Evolutionary conservation across 1,284 basidiomycete species (phyloP), one percentile per base, ranked within the genome.

Genomic region (Cryptococcus neoformans): DNA sequence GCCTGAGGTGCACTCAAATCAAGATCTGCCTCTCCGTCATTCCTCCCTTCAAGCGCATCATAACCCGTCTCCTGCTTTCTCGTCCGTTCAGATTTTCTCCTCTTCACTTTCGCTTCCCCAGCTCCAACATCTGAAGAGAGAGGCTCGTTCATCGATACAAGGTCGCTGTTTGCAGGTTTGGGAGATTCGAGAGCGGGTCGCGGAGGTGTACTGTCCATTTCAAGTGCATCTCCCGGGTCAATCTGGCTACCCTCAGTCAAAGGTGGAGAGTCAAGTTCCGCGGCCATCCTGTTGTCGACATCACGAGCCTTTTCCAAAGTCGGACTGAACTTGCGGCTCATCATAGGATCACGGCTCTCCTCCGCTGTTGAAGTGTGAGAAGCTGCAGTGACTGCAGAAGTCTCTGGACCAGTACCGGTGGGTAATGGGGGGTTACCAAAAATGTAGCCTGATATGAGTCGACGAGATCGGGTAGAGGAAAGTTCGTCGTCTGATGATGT

Each of bases 1-100:
- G 70, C 69, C 53, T 65, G 70, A 3, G 66, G 64, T 0, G 75
- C 76, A 49, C 61, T 66, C 39, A 63, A 63, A 53, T 78, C 75
- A 53, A 74, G 62, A 62, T 78, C 77, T 3, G 75, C 77, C 62
- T 78, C 77, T 16, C 77, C 75, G 55, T 78, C 77, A 49, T 72
- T 67, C 52, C 71, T 56, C 1, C 75, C 77, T 9, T 64, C 65
- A 39, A 78, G 58, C 6, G 69, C 68, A 57, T 77, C 73, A 44
- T 69, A 69, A 28, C 65, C 70, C 11, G 56, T 63, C 40, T 70
- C 64, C 50, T 48, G 61, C 44, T 47, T 63, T 39, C 34, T 55
- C 28, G 44, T 53, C 49, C 42, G 53, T 37, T 46, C 14, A 8
- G 37, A 41, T 41, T 51, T 51, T 10, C 34, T 41, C 28, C 28